Evolutionary conservation across 2,329 filamentous ascomycete species (phyloP).

Genomic region (Monosporascus sp.): DNA sequence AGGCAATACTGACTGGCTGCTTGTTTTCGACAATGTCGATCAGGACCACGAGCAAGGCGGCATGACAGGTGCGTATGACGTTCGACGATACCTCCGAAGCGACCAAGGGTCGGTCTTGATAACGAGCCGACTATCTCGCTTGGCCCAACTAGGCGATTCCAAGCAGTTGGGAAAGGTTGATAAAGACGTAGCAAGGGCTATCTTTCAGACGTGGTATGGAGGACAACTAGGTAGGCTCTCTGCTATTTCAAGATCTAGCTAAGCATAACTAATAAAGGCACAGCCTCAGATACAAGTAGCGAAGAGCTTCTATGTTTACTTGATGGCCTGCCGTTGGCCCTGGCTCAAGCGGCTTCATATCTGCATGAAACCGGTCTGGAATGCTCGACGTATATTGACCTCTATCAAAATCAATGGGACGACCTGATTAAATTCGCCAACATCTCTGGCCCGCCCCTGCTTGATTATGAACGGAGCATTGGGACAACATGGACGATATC

Average conservation of each 20-base stretch:
- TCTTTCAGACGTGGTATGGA: neutral
- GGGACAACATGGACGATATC: too few relatives aligned
- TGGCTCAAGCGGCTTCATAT: conserved; percentile 41
- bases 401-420: conserved; percentile 35
- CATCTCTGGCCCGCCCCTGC: too few relatives aligned
- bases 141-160: conserved; percentile 22
- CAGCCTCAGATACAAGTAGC: conserved; percentile 23
- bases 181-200: conserved; percentile 19
- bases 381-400: conserved; percentile 33
- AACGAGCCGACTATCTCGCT: conserved; percentile 31
- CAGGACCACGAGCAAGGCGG: too few relatives aligned
- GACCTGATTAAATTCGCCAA: conserved; percentile 10
- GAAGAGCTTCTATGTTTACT: conserved; percentile 28
- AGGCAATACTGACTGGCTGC: too few relatives aligned
- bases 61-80: conserved; percentile 13
- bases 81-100: conserved; percentile 27
- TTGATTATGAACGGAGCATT: too few relatives aligned
- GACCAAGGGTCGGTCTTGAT: conserved; percentile 38
- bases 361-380: conserved; percentile 32
- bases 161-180: conserved; percentile 17
- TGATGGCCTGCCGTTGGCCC: conserved; percentile 41
- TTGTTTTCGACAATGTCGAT: too few relatives aligned
- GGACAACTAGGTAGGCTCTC: neutral
- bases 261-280: neutral
- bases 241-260: conserved; percentile 1